Evolutionary conservation across 2,329 filamentous ascomycete species (phyloP), one percentile per base, ranked within the genome.

Genomic region (Colletotrichum sp.): DNA sequence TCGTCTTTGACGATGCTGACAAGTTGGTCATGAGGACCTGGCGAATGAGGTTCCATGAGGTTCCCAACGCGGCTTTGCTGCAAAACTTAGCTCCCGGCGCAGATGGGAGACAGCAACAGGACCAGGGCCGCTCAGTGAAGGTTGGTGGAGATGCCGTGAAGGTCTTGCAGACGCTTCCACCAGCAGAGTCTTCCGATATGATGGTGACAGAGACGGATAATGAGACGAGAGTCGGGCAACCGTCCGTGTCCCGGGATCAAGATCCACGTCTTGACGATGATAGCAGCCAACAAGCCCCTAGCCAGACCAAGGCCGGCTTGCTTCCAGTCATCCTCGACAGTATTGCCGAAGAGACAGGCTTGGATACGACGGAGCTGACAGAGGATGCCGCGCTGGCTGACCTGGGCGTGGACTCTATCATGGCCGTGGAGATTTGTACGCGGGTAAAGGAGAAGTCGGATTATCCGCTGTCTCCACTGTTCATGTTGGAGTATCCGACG

Each of bases 31-130:
- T 68, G 64, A 55, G 30, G 15, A 18, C 21, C 8, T 59, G 15
- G 15, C 9, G 39, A 2, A 16, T 72, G 52, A n/a, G 55, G 16
- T 72, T 72, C 18, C 71, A 72, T n/a, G 64, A 67, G 52, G 64
- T 63, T 2, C 26, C 18, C 5, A 68, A 72, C 36, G 5, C 64
- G 7, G 55, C 59, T 18, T 30, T 72, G 16, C 16, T 39, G 12
- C 24, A 12, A 4, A 26, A 18, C 18, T 4, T 24, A 7, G 36
- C 13, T 5, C 55, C 55, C 5, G 55, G 21, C 1, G 12, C 8
- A 2, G 13, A 6, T 16, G 16, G 15, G 4, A 30, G 7, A 4
- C 55, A 26, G 21, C 13, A 59, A 2, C 8, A 26, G 16, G 26
- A n/a, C 24, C 55, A 21, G 10, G n/a, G 2, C n/a, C n/a, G 10